Percentiles rank a stretch among this genome's conserved stretches.
These are phyloP conservation scores for Pleomassaria siparia DNA, from an alignment of 2,329 filamentous ascomycete genomes.

Conservation along the genomic window DNA sequence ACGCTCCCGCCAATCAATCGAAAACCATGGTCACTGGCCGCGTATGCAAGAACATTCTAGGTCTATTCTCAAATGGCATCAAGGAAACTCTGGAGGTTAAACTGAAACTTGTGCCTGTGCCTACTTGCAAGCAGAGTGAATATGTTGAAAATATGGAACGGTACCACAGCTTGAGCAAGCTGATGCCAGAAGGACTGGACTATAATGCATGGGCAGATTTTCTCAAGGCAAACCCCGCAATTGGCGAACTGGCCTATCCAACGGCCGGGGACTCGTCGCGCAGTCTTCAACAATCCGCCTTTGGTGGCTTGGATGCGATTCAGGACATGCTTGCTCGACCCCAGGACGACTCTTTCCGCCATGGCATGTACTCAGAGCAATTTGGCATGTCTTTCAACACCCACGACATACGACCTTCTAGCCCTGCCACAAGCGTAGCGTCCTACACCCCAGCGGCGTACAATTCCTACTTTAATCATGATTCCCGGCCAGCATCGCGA, in stretches of 20 bases:
- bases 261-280: constrained; percentile 18
- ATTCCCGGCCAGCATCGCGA: constrained; percentile 43
- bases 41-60: constrained; percentile 82
- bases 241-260: constrained; percentile 36
- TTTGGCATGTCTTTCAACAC: constrained; percentile 26
- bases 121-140: constrained; percentile 63
- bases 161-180: constrained; percentile 60
- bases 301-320: constrained; percentile 37
- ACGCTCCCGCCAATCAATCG: constrained; percentile 60
- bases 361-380: constrained; percentile 32
- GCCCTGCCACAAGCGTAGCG: constrained; percentile 47
- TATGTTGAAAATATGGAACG: constrained; percentile 63
- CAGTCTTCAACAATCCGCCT: constrained; percentile 19
- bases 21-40: constrained; percentile 82
- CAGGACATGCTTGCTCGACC: constrained; percentile 41
- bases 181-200: constrained; percentile 64
- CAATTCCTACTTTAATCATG: constrained; percentile 32
- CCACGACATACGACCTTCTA: constrained; percentile 46
- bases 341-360: constrained; percentile 24
- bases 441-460: constrained; percentile 42
- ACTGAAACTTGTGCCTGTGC: constrained; percentile 78
- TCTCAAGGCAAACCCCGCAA: constrained; percentile 66
- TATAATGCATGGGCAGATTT: constrained; percentile 77
- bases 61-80: constrained; percentile 78
- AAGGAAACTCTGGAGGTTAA: constrained; percentile 93